Conservation (phyloP, 768 basidiomycete genomes). For the Omphalotus guepiniiformis region DNA sequence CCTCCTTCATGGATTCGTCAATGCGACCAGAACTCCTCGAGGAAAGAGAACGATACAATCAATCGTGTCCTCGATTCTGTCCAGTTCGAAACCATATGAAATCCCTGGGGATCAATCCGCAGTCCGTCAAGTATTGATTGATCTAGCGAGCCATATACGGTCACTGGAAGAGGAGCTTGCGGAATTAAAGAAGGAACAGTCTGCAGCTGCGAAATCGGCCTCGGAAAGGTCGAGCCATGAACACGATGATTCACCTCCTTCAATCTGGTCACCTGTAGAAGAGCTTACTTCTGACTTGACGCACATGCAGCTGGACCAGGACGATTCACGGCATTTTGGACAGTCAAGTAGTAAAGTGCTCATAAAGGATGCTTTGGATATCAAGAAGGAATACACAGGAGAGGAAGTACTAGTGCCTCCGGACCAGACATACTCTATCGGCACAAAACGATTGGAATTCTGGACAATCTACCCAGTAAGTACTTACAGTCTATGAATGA, state of each 20-base stretch:
- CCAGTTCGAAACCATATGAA: background rate
- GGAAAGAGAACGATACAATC: background rate
- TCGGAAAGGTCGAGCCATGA: background rate
- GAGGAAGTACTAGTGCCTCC: background rate
- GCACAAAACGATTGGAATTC: conserved; percentile 10
- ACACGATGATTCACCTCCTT: background rate
- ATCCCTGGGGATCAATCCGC: background rate
- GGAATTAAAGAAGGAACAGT: background rate
- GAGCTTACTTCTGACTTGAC: conserved; percentile 26
- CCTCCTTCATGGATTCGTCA: conserved; percentile 17
- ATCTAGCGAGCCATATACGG: conserved; percentile 1
- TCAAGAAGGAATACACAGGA: conserved; percentile 37
- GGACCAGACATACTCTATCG: background rate
- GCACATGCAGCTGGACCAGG: conserved; percentile 28
- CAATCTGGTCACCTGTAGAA: conserved; percentile 14
- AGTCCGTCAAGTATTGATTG: background rate
- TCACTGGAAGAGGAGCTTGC: background rate
- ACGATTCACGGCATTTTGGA: conserved; percentile 44
- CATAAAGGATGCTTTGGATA: conserved; percentile 33
- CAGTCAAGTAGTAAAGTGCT: conserved; percentile 53
- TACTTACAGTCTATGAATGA: conserved; percentile 14
- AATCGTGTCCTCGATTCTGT: background rate
- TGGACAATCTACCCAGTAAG: conserved; percentile 21
- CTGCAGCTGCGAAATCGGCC: background rate
- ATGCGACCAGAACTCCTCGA: background rate